Base-by-base conservation (phyloP, 139 green algal genomes). In the Chlorella sp. region DNA sequence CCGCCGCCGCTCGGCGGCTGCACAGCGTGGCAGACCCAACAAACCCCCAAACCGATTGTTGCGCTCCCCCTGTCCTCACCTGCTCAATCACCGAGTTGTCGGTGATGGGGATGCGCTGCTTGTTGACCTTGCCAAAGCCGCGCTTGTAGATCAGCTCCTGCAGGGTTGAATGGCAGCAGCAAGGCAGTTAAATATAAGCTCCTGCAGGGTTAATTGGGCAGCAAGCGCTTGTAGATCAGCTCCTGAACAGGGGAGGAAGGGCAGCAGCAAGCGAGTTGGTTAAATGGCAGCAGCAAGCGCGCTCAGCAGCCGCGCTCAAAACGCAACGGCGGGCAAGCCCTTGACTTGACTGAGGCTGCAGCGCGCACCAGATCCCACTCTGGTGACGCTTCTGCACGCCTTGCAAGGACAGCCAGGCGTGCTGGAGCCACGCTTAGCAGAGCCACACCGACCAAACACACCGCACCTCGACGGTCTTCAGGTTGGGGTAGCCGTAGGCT, bases 131-230 rank as follows among this genome's bases (percentile, higher is more conserved):
- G 90, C 94, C 97, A 84, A 95, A 98, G 20, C 97, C 97, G 80
- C 97, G 94, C 96, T 99, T 99, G 95, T 98, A 99, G 88, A 99
- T 96, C 36, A 99, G 93, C 94, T 99, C 97, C 72, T 93, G 92
- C 78, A 28, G 46, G 36, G 6, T 28, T 65, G 30, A 14, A 40
- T 22, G 24, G 51, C 46, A 19, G n/a, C 3, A n/a, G 5, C 5
- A 40, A 22, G 30, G 16, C 5, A 40, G 65, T 14, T 17, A 40
- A 28, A 24, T 11, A 26, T 19, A 41, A 28, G 41, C 24, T 9
- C 16, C 5, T n/a, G 73, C 3, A 40, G 14, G 19, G 38, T 48
- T 5, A 75, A 14, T 34, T 36, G 24, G 8, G 36, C 7, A 60
- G 72, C 22, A 60, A 78, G 20, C 65, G 36, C 65, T 20, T 54